Evolutionary conservation across 2,329 filamentous ascomycete species (phyloP).

Genomic region (Fusarium devonianum): DNA sequence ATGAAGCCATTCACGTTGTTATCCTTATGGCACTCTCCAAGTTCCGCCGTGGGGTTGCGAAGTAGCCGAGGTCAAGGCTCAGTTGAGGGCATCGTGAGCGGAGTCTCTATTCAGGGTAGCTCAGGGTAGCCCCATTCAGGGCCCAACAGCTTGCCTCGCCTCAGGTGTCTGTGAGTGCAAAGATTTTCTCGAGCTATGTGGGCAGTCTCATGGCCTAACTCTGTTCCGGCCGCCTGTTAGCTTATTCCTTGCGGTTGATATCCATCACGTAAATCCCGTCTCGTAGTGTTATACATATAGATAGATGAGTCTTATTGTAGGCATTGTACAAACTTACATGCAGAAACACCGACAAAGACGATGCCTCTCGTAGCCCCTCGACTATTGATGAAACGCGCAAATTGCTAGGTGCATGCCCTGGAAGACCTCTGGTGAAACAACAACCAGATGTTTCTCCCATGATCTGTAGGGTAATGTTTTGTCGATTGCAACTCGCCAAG

Average conservation of each 20-base stretch:
- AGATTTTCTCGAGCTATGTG: slow-evolving; percentile 13
- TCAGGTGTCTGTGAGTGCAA: slow-evolving; percentile 13
- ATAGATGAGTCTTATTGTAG: too few species aligned
- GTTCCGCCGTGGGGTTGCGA: slow-evolving; percentile 5
- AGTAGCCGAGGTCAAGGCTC: slow-evolving; percentile 10
- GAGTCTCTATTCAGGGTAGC: slow-evolving; percentile 22
- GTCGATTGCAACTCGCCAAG: too few species aligned
- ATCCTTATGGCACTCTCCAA: slow-evolving; percentile 1
- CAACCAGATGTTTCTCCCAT: too few species aligned
- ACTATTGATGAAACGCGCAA: too few species aligned
- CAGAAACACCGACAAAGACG: too few species aligned
- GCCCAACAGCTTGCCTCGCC: slow-evolving; percentile 26
- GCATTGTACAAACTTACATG: too few species aligned
- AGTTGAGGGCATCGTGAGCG: slow-evolving; percentile 6
- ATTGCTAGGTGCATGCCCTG: too few species aligned
- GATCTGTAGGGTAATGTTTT: too few species aligned
- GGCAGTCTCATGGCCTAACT: slow-evolving; percentile 4
- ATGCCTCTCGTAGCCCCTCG: too few species aligned
- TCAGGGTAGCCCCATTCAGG: slow-evolving; percentile 15
- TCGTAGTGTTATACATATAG: too few species aligned
- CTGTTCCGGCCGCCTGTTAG: not conserved
- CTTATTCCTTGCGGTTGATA: not conserved
- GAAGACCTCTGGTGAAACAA: too few species aligned
- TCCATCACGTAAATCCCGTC: not conserved
- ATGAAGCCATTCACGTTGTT: slow-evolving; percentile 7